Evolutionary conservation across 495 filamentous ascomycete genomes (phyloP).

Genomic region (Penicillium flavigenum): DNA sequence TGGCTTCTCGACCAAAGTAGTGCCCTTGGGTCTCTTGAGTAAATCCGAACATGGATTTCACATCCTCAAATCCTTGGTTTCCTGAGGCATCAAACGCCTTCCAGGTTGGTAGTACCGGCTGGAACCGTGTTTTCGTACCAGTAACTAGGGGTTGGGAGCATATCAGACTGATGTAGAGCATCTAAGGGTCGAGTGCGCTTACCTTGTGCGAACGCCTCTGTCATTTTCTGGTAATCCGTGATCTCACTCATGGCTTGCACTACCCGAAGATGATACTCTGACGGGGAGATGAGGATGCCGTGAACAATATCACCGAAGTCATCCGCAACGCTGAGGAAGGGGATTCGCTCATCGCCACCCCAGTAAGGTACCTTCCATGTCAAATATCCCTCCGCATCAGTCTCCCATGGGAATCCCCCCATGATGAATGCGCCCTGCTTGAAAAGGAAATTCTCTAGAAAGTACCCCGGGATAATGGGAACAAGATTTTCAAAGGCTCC

Average conservation of each 20-base stretch:
- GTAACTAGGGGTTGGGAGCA: not conserved
- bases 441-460: conserved; percentile 2
- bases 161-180: not conserved
- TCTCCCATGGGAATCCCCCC: not conserved
- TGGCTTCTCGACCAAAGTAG: conserved; percentile 1
- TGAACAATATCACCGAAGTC: conserved; percentile 4
- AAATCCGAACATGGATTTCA: conserved; percentile 1
- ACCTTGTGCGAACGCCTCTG: conserved; percentile 2
- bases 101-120: not conserved
- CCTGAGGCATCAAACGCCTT: not conserved
- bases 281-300: not conserved
- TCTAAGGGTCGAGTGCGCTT: not conserved
- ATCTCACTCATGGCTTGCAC: not conserved
- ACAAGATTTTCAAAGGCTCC: not conserved
- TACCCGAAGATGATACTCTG: not conserved
- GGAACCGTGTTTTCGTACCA: not conserved
- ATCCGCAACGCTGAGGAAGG: conserved; percentile 3
- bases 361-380: not conserved
- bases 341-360: not conserved
- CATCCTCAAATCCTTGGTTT: not conserved
- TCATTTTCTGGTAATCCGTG: conserved; percentile 1
- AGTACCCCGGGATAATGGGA: not conserved
- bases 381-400: not conserved
- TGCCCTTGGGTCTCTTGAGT: conserved; percentile 1
- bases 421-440: conserved; percentile 1